Percentiles rank a stretch among this genome's conserved stretches.
These are phyloP conservation scores for Prunus armeniaca DNA, from an alignment of 306 rosid species.

Conservation along the genomic window DNA sequence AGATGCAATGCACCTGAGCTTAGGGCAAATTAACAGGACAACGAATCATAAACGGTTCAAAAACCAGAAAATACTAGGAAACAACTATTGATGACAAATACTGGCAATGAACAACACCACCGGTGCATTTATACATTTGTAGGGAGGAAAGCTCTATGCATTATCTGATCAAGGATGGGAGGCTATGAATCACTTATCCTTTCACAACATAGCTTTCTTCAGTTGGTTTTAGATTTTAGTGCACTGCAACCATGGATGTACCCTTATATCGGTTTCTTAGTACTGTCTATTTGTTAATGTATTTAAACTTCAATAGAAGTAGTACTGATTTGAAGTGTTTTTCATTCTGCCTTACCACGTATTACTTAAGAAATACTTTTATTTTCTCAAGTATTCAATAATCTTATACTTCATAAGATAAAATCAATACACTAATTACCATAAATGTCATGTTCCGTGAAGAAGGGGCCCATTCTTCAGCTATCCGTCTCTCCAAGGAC, in stretches of 20 bases:
- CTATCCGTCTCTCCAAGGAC: conserved; percentile 31
- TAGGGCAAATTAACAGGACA: neutral
- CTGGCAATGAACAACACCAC: neutral
- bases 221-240: neutral
- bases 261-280: neutral
- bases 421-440: conserved; percentile 30
- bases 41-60: neutral
- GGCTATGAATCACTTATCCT: neutral
- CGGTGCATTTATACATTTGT: neutral
- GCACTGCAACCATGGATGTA: neutral
- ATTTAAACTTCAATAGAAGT: neutral
- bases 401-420: neutral
- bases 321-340: neutral
- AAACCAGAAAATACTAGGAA: neutral
- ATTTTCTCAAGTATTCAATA: neutral
- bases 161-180: neutral
- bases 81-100: neutral
- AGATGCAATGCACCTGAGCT: neutral
- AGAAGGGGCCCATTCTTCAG: conserved; percentile 37
- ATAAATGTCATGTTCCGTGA: conserved; percentile 76
- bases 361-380: neutral
- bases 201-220: too few species aligned
- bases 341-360: neutral
- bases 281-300: neutral
- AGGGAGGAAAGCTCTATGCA: neutral